Base-by-base conservation (phyloP, 2,329 filamentous ascomycete species). In the Penicillium sp. region DNA sequence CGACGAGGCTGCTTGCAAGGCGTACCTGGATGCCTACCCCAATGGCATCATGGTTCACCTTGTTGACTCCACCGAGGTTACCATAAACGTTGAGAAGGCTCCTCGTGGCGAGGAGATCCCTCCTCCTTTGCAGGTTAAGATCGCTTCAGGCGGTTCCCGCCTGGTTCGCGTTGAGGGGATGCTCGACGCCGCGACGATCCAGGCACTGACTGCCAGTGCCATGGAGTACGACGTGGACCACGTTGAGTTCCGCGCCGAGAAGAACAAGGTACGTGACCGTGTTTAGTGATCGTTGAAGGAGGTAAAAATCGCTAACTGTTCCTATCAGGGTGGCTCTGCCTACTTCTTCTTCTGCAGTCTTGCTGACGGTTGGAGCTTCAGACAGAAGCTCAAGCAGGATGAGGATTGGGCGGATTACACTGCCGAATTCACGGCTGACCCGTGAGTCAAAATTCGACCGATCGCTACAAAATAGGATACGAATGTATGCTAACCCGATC, bases 31-130 rank as follows among this genome's bases (percentile, higher is more conserved):
- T 11, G 69, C 69, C 40, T 73, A 78, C 33, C 68, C 69, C 2
- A 76, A 75, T 16, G 78, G 78, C 6, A 74, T 81, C 33, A 68
- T 65, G 6, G 73, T 78, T 19, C 69, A 81, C n/a, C 70, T 73
- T 1, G 71, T 78, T 8, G 68, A 75, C 0, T 71, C 83, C 8
- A 73, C 79, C n/a, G 48, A 51, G 28, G 16, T 51, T 8, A 35
- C 10, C 14, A 51, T 51, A 4, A 2, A 13, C 2, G 48, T 35
- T 35, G 30, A 51, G 48, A 35, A 33, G 30, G 48, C 48, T 16
- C 28, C 48, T 8, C 48, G 48, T 11, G 48, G 48, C 11, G 7
- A 35, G 38, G 66, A 75, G 6, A 68, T 79, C 60, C 79, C 78
- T 58, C 78, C 78, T 10, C 70, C 78, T 33, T 70, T 83, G 19